Evolutionary conservation across 2,329 filamentous ascomycete genomes (phyloP).

Genomic region (Paecilomyces variotii): DNA sequence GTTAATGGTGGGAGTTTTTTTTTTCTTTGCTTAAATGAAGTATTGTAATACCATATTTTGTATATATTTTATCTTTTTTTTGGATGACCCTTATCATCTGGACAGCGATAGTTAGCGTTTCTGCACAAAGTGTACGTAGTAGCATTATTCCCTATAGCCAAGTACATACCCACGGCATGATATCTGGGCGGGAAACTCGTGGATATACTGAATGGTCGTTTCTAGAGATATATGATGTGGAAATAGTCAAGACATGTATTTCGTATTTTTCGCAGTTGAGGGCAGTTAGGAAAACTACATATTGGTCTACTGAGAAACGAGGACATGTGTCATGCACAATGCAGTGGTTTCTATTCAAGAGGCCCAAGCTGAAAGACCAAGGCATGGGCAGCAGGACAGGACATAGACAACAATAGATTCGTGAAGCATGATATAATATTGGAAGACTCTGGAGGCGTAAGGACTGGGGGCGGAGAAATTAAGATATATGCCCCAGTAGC

Average conservation of each 20-base stretch:
- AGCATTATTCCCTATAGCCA: background rate
- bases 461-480: background rate
- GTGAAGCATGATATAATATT: background rate
- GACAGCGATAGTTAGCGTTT: background rate
- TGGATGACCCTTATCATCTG: background rate
- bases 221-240: background rate
- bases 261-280: too few relatives aligned
- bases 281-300: background rate
- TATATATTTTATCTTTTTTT: background rate
- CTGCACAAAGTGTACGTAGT: background rate
- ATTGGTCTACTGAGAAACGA: background rate
- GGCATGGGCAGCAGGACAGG: background rate
- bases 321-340: background rate
- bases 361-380: background rate
- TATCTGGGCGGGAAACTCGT: background rate
- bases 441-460: background rate
- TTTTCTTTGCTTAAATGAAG: too few relatives aligned
- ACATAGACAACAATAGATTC: background rate
- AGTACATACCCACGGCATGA: background rate
- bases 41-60: background rate
- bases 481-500: background rate
- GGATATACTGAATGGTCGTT: background rate
- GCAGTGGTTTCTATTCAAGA: background rate
- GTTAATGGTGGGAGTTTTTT: background rate
- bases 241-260: too few relatives aligned